These are phyloP conservation scores for Candida insectalens DNA, from an alignment of 805 yeast genomes.

Conservation along the genomic window DNA sequence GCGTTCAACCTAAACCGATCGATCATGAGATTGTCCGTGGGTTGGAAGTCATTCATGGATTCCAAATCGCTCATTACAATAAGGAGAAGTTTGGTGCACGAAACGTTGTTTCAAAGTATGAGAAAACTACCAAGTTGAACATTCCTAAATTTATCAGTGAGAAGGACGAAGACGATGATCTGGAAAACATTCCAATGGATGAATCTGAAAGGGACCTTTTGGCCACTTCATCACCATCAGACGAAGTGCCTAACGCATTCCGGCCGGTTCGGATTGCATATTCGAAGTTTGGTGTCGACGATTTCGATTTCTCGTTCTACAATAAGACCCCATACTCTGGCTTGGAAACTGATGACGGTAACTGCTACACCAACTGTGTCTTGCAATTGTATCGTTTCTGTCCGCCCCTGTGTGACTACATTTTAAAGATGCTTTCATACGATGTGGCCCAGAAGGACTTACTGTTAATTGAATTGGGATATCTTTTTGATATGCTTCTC, in stretches of 20 bases:
- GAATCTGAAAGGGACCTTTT: constrained; percentile 22
- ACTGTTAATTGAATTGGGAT: constrained; percentile 74
- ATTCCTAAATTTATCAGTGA: constrained; percentile 57
- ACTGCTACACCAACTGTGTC: constrained; percentile 67
- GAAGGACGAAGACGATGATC: constrained; percentile 24
- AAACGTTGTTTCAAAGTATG: constrained; percentile 35
- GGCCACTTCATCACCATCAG: constrained; percentile 22
- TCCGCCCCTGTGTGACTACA: constrained; percentile 61
- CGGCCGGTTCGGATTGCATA: constrained; percentile 67
- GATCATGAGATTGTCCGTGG: constrained; percentile 37
- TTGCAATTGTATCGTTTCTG: constrained; percentile 73
- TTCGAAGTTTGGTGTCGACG: constrained; percentile 86
- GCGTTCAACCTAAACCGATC: constrained; percentile 47
- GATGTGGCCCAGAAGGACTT: constrained; percentile 40
- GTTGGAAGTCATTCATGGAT: constrained; percentile 26
- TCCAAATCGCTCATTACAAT: constrained; percentile 42
- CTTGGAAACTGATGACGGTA: constrained; percentile 78
- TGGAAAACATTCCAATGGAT: constrained; percentile 4
- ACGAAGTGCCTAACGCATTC: constrained; percentile 64
- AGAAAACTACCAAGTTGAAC: constrained; percentile 15
- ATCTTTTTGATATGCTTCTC: constrained; percentile 82
- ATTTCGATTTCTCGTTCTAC: constrained; percentile 83
- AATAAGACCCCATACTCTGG: constrained; percentile 72
- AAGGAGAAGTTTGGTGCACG: constrained; percentile 47
- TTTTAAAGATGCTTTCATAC: constrained; percentile 44